Conservation (phyloP, 331 rosid species). For the Cucumis variabilis region DNA sequence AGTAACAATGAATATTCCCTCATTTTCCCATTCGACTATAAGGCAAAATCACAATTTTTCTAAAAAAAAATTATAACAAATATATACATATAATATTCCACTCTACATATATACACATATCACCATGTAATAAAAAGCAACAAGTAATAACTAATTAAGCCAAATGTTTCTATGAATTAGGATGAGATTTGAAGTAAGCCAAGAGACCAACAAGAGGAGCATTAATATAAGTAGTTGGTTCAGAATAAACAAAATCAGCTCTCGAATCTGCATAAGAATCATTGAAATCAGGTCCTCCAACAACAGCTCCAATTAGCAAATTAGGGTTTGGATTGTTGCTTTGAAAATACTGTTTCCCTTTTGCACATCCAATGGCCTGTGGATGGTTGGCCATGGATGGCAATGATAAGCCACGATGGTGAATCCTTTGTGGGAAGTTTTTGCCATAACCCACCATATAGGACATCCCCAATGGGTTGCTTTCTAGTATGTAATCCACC, state of each 20-base stretch:
- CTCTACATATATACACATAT: no score
- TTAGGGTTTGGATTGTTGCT: slow-evolving; percentile 56
- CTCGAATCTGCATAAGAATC: slow-evolving; percentile 62
- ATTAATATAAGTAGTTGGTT: slow-evolving; percentile 70
- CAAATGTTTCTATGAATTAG: neutral
- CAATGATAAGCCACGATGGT: slow-evolving; percentile 60
- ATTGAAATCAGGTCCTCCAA: slow-evolving; percentile 57
- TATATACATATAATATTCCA: no score
- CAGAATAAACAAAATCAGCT: slow-evolving; percentile 51
- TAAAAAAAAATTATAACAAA: no score
- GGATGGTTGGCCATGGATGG: slow-evolving; percentile 47
- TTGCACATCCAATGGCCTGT: slow-evolving; percentile 43
- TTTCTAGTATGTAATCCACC: slow-evolving; percentile 73
- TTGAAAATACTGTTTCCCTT: slow-evolving; percentile 44
- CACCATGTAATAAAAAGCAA: no score
- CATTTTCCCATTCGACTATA: no score
- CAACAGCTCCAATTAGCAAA: slow-evolving; percentile 62
- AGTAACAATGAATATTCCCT: no score
- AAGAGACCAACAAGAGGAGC: slow-evolving; percentile 71
- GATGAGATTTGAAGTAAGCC: slow-evolving; percentile 60
- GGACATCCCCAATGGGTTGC: slow-evolving; percentile 63
- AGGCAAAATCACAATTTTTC: no score
- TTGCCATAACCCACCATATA: slow-evolving; percentile 73
- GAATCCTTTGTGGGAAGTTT: slow-evolving; percentile 57
- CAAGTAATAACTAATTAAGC: no score